A percentile compares a stretch with the other conserved stretches of the same genome.
These are phyloP conservation scores for Boletellus emodensis DNA, from an alignment of 768 basidiomycete genomes.

Conservation along the genomic window DNA sequence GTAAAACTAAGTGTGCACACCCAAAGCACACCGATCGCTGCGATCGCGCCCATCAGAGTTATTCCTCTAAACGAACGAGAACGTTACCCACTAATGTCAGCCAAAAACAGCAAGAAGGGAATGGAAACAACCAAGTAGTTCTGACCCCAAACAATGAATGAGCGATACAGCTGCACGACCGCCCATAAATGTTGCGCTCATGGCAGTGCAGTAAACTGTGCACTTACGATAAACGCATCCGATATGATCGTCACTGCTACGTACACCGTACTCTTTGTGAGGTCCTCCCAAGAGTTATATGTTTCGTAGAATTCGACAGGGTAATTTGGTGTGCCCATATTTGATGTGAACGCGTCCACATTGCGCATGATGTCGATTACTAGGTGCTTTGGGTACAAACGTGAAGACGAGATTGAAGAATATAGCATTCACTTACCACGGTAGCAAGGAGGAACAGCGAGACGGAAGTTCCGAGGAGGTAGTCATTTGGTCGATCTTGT, in stretches of 20 bases:
- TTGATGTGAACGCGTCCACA: slow-evolving; percentile 1
- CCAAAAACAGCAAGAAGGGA: background rate
- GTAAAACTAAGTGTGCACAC: slow-evolving; percentile 1
- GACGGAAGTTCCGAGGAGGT: background rate
- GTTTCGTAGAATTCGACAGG: background rate
- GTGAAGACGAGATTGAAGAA: no score
- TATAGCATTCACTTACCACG: background rate
- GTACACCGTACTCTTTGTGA: slow-evolving; percentile 1
- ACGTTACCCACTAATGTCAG: background rate
- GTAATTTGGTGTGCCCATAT: background rate
- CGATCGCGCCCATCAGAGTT: background rate
- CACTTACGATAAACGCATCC: slow-evolving; percentile 1
- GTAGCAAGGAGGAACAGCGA: background rate
- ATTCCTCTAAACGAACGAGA: background rate
- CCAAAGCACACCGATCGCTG: slow-evolving; percentile 3
- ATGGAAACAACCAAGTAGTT: background rate
- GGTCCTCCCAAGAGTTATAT: background rate
- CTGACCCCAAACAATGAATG: slow-evolving; percentile 1
- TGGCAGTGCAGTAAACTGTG: background rate
- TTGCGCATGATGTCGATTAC: slow-evolving; percentile 1
- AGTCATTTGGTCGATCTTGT: background rate
- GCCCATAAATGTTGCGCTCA: background rate
- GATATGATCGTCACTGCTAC: background rate
- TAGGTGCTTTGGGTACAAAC: background rate
- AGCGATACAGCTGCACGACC: background rate